Base-by-base conservation (phyloP, 139 green algal genomes). In the Chlamydomonas eustigma region DNA sequence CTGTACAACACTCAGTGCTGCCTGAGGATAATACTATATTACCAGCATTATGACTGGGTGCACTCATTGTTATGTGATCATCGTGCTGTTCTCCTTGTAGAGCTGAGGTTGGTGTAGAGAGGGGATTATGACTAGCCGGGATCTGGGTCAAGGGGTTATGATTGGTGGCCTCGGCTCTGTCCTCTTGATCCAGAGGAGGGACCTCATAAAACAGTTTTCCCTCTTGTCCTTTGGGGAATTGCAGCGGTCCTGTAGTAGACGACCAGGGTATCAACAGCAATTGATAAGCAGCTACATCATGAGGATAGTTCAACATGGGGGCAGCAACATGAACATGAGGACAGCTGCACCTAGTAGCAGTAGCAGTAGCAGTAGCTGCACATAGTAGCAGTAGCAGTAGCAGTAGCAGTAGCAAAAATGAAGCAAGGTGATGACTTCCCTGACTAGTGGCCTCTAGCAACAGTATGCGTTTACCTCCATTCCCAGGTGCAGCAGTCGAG, bases 401-500 rank as follows among this genome's bases (percentile, higher is more conserved):
- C 64, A 3, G 18, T 34, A 5, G 30, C 4, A 3, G n/a, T 34
- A 71, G 28, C 18, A 36, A 39, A 18, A 71, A 3, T 8, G 3
- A 71, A 4, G 24, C 18, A 22, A 37, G 5, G 22, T 37, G 24
- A 18, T 3, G 28, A 33, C n/a, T 3, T 28, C n/a, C 33, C 64
- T 37, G 64, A 22, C 24, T n/a, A 4, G 28, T 4, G 33, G 44
- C 8, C 24, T 28, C 18, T 28, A 71, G 24, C n/a, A 4, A 39
- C 5, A 36, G 24, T 8, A 71, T 33, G 5, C n/a, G 64, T 34
- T 58, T 50, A 86, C 92, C 92, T 68, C 92, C 92, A 73, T 97
- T 97, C n/a, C 92, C 91, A n/a, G 91, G 91, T 0, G 79, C 35
- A 2, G 89, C 84, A 12, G 85, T 94, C 5, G 85, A 87, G 5